Evolutionary conservation across 176 grass and related monocot species (phyloP).

Genomic region (Musa troglodytarum): DNA sequence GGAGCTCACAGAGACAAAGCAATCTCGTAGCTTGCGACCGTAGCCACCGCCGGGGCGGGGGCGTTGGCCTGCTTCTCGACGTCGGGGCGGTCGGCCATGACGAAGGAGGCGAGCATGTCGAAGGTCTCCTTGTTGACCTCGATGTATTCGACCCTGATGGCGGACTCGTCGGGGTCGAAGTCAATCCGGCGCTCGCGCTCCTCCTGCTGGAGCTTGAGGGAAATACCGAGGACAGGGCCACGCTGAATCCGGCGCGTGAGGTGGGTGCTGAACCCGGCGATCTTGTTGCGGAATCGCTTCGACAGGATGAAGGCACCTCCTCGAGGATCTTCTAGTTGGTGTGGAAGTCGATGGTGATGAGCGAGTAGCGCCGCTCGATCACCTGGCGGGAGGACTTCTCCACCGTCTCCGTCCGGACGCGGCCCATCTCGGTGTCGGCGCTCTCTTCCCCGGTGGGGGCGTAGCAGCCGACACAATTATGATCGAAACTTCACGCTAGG

Average conservation of each 20-base stretch:
- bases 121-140: no score
- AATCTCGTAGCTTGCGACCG: not conserved
- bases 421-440: conserved; percentile 42
- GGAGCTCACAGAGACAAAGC: no score
- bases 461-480: not conserved
- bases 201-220: conserved; percentile 86
- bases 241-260: conserved; percentile 91
- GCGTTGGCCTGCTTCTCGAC: no score
- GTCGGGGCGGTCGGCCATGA: no score
- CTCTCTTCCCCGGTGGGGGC: conserved; percentile 16
- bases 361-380: conserved; percentile 79
- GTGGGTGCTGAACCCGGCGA: conserved; percentile 76
- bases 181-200: conserved; percentile 85
- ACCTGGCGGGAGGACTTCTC: conserved; percentile 88
- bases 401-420: conserved; percentile 84
- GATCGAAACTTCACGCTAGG: no score
- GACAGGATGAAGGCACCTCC: conserved; percentile 85
- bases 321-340: conserved; percentile 85
- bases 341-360: conserved; percentile 89
- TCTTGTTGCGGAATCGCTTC: conserved; percentile 88
- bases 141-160: no score
- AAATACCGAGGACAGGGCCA: conserved; percentile 76
- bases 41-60: conserved; percentile 10
- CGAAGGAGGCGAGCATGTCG: no score
- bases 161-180: conserved; percentile 68